Evolutionary conservation across 257 asterid species (phyloP).

Genomic region (Solanum ahanhuiri): DNA sequence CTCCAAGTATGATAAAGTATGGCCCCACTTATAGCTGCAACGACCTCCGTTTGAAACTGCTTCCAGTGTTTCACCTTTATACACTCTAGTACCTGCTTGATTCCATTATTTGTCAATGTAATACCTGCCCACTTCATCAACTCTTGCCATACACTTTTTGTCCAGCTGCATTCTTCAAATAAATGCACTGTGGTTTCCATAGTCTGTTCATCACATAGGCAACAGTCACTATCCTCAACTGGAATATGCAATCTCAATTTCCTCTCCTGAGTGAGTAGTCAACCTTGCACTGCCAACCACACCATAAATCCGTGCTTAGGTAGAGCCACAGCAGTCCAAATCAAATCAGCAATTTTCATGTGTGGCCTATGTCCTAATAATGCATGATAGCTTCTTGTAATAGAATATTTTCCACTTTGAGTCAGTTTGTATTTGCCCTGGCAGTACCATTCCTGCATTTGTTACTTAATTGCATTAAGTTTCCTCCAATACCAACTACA

Average conservation of each 20-base stretch:
- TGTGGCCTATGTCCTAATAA: background rate
- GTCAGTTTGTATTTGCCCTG: background rate
- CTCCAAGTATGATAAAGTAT: background rate
- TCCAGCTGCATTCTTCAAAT: too few relatives aligned
- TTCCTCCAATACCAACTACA: too few relatives aligned
- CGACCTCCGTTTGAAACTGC: background rate
- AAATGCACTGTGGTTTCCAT: too few relatives aligned
- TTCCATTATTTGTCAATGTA: background rate
- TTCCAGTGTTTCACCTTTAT: too few relatives aligned
- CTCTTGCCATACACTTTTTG: too few relatives aligned
- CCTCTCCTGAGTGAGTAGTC: background rate
- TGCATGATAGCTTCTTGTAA: background rate
- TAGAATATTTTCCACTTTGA: background rate
- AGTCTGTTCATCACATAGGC: too few relatives aligned
- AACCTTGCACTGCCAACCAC: background rate
- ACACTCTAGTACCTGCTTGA: background rate
- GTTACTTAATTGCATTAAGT: background rate
- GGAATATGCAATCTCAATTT: too few relatives aligned
- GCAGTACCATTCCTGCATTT: background rate
- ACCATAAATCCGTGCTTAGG: background rate
- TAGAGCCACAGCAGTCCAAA: background rate
- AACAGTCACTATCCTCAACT: too few relatives aligned
- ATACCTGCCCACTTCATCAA: too few relatives aligned
- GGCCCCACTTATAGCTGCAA: background rate
- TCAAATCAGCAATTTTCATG: background rate